These are phyloP conservation scores for Pelargonium australe DNA, from an alignment of 441 rosid species.

Conservation along the genomic window DNA sequence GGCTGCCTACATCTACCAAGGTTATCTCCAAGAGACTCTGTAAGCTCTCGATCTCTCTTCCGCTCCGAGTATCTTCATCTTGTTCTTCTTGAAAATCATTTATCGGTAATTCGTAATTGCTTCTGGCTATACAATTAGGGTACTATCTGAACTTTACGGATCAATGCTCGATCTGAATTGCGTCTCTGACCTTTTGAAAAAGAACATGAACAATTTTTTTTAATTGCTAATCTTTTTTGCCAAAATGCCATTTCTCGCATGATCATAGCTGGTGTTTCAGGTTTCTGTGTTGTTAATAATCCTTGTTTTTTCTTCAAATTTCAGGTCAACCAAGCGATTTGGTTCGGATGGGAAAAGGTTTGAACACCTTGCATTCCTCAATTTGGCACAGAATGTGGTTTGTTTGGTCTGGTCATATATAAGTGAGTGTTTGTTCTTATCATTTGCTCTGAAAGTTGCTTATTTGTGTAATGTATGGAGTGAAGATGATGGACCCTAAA, in stretches of 20 bases:
- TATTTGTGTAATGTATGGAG: neutral
- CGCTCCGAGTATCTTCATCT: neutral
- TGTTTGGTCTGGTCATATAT: constrained; percentile 79
- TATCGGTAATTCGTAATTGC: neutral
- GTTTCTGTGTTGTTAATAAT: neutral
- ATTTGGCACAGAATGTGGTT: constrained; percentile 79
- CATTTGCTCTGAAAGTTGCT: neutral
- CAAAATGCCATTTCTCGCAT: neutral
- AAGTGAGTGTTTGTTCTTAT: constrained; percentile 41
- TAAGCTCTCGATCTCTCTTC: constrained; percentile 26
- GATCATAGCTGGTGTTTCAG: no score
- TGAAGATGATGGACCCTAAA: constrained; percentile 7
- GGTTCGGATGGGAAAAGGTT: constrained; percentile 80
- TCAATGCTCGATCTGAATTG: neutral
- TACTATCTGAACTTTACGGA: neutral
- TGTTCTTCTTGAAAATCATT: neutral
- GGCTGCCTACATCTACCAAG: constrained; percentile 95
- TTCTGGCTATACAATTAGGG: neutral
- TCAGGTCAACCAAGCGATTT: constrained; percentile 76
- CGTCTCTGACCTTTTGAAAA: no score
- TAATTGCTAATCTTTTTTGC: neutral
- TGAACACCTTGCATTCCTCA: constrained; percentile 78
- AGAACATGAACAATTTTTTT: neutral
- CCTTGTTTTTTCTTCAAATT: neutral
- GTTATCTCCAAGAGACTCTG: constrained; percentile 91